Conservation (phyloP, 345 rosid genomes). For the Lumnitzera littorea region DNA sequence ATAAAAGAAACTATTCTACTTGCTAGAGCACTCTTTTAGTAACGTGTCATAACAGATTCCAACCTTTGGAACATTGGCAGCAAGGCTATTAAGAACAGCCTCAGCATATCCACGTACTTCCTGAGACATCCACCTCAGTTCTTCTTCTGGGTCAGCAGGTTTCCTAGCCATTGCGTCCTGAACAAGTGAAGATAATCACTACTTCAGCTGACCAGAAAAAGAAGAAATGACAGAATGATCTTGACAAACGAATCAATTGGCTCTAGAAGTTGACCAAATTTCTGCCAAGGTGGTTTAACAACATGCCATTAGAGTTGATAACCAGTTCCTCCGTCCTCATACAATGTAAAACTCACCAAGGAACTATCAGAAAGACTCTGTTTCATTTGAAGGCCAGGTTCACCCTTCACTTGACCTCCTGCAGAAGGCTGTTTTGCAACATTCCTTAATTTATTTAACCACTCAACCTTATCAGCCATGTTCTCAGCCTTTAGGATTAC, state of each 20-base stretch:
- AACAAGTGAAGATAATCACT: not conserved
- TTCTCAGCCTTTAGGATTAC: constrained; percentile 85
- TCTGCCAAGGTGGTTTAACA: not conserved
- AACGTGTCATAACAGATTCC: not conserved
- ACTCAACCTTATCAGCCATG: constrained; percentile 70
- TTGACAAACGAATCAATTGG: not conserved
- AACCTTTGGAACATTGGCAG: constrained; percentile 98
- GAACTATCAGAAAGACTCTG: constrained; percentile 99
- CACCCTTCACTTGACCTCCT: constrained; percentile 62
- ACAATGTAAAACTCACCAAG: constrained; percentile 52
- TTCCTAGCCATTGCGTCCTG: constrained; percentile 91
- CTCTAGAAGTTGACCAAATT: not conserved
- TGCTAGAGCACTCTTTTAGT: too few species aligned
- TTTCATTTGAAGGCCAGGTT: constrained; percentile 49
- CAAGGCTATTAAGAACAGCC: constrained; percentile 99
- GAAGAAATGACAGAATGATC: not conserved
- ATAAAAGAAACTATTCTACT: constrained; percentile 3
- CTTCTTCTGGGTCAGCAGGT: constrained; percentile 98
- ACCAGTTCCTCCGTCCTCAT: not conserved
- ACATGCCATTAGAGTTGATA: not conserved
- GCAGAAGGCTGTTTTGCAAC: constrained; percentile 39
- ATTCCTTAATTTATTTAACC: constrained; percentile 76
- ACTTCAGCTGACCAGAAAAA: not conserved
- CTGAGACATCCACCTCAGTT: constrained; percentile 99
- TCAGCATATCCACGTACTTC: constrained; percentile 99